Evolutionary conservation across 2,329 filamentous ascomycete genomes (phyloP).

Genomic region (Curvularia spicifera): DNA sequence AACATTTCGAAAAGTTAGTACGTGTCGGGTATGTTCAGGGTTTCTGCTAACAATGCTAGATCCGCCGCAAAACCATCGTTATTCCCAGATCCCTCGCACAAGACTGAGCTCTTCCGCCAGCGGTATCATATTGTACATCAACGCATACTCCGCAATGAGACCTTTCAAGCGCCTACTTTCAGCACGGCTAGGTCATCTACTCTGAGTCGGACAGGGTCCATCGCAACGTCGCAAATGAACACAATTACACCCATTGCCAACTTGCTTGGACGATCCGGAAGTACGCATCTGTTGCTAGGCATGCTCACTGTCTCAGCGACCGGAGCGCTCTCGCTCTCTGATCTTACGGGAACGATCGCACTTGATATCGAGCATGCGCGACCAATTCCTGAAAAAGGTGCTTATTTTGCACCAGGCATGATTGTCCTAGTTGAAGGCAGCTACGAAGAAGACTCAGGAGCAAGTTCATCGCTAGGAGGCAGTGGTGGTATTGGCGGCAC

Average conservation of each 20-base stretch:
- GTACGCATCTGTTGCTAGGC: constrained; percentile 83
- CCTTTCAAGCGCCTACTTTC: constrained; percentile 84
- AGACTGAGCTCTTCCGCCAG: constrained; percentile 85
- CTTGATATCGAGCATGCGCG: constrained; percentile 82
- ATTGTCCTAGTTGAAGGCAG: constrained; percentile 92
- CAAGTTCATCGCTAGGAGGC: constrained; percentile 66
- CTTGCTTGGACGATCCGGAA: constrained; percentile 78
- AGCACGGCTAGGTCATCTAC: constrained; percentile 61
- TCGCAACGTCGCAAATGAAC: constrained; percentile 63
- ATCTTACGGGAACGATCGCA: constrained; percentile 85
- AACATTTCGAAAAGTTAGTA: constrained; percentile 81
- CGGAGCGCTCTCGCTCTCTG: constrained; percentile 80
- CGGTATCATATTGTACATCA: constrained; percentile 93
- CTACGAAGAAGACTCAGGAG: constrained; percentile 87
- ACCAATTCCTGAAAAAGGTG: constrained; percentile 81
- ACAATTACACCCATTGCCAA: constrained; percentile 87
- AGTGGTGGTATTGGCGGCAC: constrained; percentile 85
- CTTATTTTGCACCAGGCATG: constrained; percentile 96
- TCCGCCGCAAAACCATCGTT: constrained; percentile 51
- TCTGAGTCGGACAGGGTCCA: constrained; percentile 65
- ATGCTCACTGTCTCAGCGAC: constrained; percentile 81
- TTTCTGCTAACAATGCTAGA: constrained; percentile 32
- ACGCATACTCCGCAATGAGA: constrained; percentile 87
- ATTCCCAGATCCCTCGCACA: constrained; percentile 78
- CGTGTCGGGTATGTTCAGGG: accelerated